A percentile compares a stretch with the other conserved stretches of the same genome.
Evolutionary conservation across 345 rosid genomes (phyloP).

Genomic region (Arabis hirsuta): DNA sequence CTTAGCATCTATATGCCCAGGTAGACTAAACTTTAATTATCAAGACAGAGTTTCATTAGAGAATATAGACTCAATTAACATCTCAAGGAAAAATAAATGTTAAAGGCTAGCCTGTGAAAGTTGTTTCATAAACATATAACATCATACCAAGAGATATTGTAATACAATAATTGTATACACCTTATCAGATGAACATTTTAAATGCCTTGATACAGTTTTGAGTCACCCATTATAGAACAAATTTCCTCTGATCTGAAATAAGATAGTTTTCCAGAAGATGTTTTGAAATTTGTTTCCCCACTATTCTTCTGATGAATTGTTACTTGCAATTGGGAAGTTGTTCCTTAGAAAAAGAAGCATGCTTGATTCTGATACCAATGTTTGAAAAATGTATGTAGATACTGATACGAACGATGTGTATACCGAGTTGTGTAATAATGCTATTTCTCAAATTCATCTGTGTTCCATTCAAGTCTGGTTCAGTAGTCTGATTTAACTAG

Average conservation of each 20-base stretch:
- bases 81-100: neutral
- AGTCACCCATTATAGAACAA: neutral
- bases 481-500: conserved; percentile 3
- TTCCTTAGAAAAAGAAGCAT: neutral
- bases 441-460: neutral
- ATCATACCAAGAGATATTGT: neutral
- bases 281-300: neutral
- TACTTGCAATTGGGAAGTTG: neutral
- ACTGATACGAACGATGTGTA: neutral
- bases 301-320: neutral
- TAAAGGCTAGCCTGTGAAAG: neutral
- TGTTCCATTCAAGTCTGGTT: conserved; percentile 5
- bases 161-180: neutral
- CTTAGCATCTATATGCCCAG: neutral
- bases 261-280: neutral
- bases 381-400: neutral
- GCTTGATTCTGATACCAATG: neutral
- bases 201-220: conserved; percentile 1
- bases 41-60: neutral
- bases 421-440: neutral
- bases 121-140: neutral
- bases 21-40: neutral
- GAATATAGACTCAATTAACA: neutral
- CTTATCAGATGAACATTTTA: conserved; percentile 6
- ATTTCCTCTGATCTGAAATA: neutral